Conservation (phyloP, 2,329 filamentous ascomycete genomes). For the Xylariaceae sp. region DNA sequence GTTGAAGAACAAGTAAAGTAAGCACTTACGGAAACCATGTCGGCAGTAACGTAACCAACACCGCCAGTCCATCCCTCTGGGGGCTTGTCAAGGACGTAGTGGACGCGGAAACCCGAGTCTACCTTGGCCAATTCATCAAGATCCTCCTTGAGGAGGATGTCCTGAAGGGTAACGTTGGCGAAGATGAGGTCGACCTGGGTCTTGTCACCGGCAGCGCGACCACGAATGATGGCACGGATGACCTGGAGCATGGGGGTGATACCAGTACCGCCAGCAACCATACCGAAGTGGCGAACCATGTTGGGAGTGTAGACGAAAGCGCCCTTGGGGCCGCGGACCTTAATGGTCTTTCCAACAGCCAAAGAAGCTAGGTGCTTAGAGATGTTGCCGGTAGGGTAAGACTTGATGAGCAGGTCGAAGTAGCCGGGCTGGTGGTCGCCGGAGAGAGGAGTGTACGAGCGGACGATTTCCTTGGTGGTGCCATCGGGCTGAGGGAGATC, state of each 20-base stretch:
- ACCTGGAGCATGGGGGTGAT: constrained; percentile 99
- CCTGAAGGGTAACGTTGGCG: constrained; percentile 88
- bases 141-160: constrained; percentile 91
- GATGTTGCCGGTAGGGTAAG: constrained; percentile 96
- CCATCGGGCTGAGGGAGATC: constrained; percentile 63
- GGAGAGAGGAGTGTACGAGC: constrained; percentile 88
- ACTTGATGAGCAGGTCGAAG: constrained; percentile 97
- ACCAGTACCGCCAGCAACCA: constrained; percentile 95
- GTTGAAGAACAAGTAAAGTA: neutral
- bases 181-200: constrained; percentile 95
- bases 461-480: constrained; percentile 74
- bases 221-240: constrained; percentile 81
- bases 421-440: constrained; percentile 84
- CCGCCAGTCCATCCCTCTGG: constrained; percentile 87
- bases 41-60: constrained; percentile 88
- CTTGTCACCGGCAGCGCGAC: constrained; percentile 69
- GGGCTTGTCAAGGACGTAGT: constrained; percentile 96
- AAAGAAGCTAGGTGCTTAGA: constrained; percentile 85
- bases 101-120: constrained; percentile 76
- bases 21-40: constrained; percentile 78
- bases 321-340: constrained; percentile 89
- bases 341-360: constrained; percentile 78
- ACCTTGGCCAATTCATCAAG: constrained; percentile 72
- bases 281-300: constrained; percentile 93
- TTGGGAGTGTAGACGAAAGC: constrained; percentile 97